These are phyloP conservation scores for Ganoderma multipileum DNA, from an alignment of 1,284 basidiomycete genomes.

Conservation along the genomic window DNA sequence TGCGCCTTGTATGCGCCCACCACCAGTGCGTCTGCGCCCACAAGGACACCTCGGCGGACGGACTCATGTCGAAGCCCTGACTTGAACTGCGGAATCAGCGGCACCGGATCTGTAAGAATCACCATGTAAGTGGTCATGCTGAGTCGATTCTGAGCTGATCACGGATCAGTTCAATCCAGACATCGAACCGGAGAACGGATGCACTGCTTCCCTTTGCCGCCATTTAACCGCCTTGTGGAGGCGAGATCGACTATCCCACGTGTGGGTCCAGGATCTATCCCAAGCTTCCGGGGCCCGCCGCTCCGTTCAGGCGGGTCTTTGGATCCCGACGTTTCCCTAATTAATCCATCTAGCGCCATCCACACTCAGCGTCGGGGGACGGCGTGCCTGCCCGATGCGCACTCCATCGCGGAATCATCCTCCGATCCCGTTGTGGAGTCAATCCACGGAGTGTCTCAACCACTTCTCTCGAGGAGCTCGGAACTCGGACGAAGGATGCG, in stretches of 20 bases:
- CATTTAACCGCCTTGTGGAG: background rate
- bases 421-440: conserved; percentile 7
- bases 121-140: conserved; percentile 12
- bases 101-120: conserved; percentile 2
- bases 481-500: conserved; percentile 14
- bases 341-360: conserved; percentile 10
- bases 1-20: too few species aligned
- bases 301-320: conserved; percentile 12
- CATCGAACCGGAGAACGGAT: background rate
- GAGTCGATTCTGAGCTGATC: conserved; percentile 15
- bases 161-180: conserved; percentile 10
- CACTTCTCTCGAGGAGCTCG: conserved; percentile 17
- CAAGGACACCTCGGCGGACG: background rate
- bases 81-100: background rate
- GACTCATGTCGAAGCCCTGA: background rate
- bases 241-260: conserved; percentile 2
- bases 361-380: conserved; percentile 7
- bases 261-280: background rate
- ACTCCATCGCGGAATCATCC: conserved; percentile 8
- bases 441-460: conserved; percentile 12
- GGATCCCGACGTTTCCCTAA: conserved; percentile 22
- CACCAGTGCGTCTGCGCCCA: background rate
- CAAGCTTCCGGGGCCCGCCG: conserved; percentile 25
- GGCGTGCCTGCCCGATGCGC: conserved; percentile 23
- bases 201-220: conserved; percentile 2